Evolutionary conservation across 2,329 filamentous ascomycete species (phyloP), one percentile per base, ranked within the genome.

Genomic region (Meredithiella fracta): DNA sequence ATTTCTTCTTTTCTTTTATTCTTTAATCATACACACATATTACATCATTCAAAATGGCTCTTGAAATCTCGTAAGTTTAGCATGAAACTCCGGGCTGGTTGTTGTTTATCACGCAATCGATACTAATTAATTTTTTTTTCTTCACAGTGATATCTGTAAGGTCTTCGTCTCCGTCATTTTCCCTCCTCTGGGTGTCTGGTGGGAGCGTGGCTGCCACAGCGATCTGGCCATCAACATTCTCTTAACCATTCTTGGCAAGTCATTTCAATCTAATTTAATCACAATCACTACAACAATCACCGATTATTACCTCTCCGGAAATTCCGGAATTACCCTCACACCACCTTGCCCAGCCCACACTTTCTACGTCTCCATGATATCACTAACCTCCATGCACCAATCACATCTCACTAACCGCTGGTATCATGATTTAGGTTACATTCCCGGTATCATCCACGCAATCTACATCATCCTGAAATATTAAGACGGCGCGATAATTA

Each of bases 381-480:
- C 47, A 49, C 20, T 14, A 47, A 6, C 47, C 47, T 7, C 20
- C 40, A 44, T 6, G n/a, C 40, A 44, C 40, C 20, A 44, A 44
- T 15, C 44, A 15, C 29, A 34, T 34, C 29, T 34, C 11, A 34
- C 29, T 34, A 34, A 57, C 53, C 20, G 15, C 20, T 7, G 59
- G 11, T 26, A 49, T 23, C 37, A 17, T n/a, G 20, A 37, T 40
- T 38, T 54, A 74, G 72, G 72, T 66, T 76, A 76, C 67, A 77
- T 90, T 65, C 85, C 84, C 61, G 86, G 88, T 70, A 90, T 94
- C 73, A 87, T 94, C 69, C 89, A 95, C 75, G 89, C 89, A 60
- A 73, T 94, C 74, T 94, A 92, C 78, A 90, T 94, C 66, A 92
- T 94, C 63, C 76, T 92, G 65, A 92, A 91, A 72, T 91, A 89